Evolutionary conservation across 2,329 filamentous ascomycete genomes (phyloP), one percentile per base, ranked within the genome.

Genomic region (Aspergillus viridinutans): DNA sequence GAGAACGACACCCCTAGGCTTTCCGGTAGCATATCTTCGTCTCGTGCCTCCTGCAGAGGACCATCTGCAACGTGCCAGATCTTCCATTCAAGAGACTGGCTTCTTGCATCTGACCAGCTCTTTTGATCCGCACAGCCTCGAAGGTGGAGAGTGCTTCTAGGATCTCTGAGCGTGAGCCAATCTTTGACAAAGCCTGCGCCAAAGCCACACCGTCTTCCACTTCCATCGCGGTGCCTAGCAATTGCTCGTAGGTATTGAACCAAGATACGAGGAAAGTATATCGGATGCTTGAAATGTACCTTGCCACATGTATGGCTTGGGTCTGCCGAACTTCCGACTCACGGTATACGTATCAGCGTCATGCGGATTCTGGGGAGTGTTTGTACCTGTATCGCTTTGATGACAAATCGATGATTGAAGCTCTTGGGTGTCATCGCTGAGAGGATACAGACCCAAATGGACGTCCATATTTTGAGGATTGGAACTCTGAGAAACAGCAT

Each of bases 21-120:
- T 56, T 81, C 78, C 0, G 74, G 65, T 1, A 56, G 32, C 74
- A 78, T 79, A 0, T 72, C 76, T 6, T 56, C 67, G 58, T 80
- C 78, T 26, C 78, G 64, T 0, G 77, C 76, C 56, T 67, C 49
- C 62, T 80, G 78, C 45, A 71, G 58, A 0, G 74, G 72, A 0
- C 78, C 78, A 57, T 80, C 77, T 0, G 69, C 55, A 45, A 80
- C 77, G 63, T 81, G 79, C 78, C 78, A 81, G 2, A 82, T 61
- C 23, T 74, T 1, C 75, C 76, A 58, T 83, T 82, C 5, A 80
- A 67, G 14, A 73, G 67, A 61, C 75, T 79, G 9, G 72, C 79
- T 58, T 74, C 72, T 61, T 78, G 78, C 76, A 77, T 79, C 58
- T 69, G 67, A 3, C 69, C 65, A 1, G 69, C 67, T 0, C 75